Evolutionary conservation across 495 filamentous ascomycete species (phyloP), one percentile per base, ranked within the genome.

Genomic region (Oleoguttula mirabilis): DNA sequence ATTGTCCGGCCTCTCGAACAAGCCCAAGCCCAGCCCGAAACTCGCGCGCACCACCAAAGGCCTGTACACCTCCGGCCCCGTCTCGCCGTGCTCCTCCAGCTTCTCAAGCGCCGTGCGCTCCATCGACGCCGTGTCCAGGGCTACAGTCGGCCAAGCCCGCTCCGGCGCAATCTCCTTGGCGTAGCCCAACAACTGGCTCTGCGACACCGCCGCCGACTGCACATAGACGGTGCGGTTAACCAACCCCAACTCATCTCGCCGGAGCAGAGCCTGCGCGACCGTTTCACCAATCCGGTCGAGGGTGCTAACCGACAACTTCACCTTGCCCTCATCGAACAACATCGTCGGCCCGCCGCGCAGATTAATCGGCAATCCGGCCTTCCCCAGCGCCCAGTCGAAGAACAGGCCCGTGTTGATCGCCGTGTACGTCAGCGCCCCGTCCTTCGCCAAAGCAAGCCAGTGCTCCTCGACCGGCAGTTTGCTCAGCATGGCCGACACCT

Each of bases 151-250:
- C 16, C 27, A 36, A 17, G 32, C 39, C 10, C 40, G 15, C 10
- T 41, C 24, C 28, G 33, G 33, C 24, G 39, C 31, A 14, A 41
- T 11, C 25, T 48, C 40, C 20, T 33, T 32, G 22, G 45, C 50
- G 22, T 45, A 43, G 12, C 11, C 24, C 30, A 54, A 23, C 4
- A 50, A 10, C 36, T 50, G 32, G 17, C 45, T 46, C 47, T 45
- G 39, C 35, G 50, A 45, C 5, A 54, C 23, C 20, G 16, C 36
- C 2, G 31, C 22, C n/a, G 20, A 23, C 21, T 54, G 51, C 16
- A 47, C 36, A 19, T 47, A 46, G 15, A 54, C 19, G 17, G 23
- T 17, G 10, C 43, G 47, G 25, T 54, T 54, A 11, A 8, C n/a
- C 12, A 39, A 39, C n/a, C 11, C 16, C 10, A 37, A 38, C 21